Base-by-base conservation (phyloP, 2,329 filamentous ascomycete genomes). In the Claviceps sp. region DNA sequence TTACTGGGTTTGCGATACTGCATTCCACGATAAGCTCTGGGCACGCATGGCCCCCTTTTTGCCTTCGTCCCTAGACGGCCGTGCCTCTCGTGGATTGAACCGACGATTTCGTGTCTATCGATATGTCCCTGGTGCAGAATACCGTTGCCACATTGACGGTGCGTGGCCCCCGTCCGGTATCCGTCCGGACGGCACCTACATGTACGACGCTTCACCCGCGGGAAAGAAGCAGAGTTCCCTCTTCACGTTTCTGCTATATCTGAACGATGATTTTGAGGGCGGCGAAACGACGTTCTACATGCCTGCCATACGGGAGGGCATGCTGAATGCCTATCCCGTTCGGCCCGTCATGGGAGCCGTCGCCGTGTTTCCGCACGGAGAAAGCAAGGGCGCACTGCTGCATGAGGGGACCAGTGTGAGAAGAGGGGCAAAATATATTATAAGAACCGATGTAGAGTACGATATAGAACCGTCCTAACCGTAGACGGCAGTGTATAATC, bases 111-210 rank as follows among this genome's bases (percentile, higher is more conserved):
- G 84, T 18, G 82, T 86, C 0, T 87, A 87, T 56, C 73, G 84
- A 59, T 87, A 87, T 54, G 82, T 86, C 0, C 82, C 83, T 1
- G 83, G 83, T 1, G 84, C 84, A 0, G 84, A 86, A 61, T 87
- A 87, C 59, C 71, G 84, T 7, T 80, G 77, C 54, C 84, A 86
- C 57, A 85, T 87, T 54, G 72, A 87, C 57, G 84, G 84, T 7
- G 84, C 83, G 0, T 87, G 84, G 84, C 84, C 84, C 13, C 83
- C 84, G 0, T 86, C 82, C 0, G 81, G 80, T 2, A 80, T 86
- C 45, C 65, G 74, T 1, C 66, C 77, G 0, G 70, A 74, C 50
- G 73, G 77, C 56, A 74, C 68, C 1, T 86, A 86, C 52, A 71
- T 83, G 3, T 87, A 86, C 63, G 84, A 87, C 57, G 67, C 75